Conservation (phyloP, 31 red algal species). For the Odonthalia washingtoniensis region DNA sequence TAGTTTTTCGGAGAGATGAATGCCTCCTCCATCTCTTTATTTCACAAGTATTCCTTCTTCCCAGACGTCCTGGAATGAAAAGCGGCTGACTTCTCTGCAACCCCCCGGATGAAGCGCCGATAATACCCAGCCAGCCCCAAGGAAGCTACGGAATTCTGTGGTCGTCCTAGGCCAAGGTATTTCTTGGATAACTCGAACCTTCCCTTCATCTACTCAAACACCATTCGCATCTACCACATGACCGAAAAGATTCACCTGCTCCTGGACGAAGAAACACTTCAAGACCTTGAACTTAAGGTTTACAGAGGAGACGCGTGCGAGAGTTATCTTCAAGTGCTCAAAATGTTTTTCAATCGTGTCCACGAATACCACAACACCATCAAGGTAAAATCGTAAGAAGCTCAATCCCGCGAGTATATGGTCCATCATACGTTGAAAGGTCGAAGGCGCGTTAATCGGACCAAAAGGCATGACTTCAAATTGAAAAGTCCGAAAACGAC, state of each 20-base stretch:
- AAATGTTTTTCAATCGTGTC: neutral
- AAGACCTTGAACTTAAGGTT: conserved; percentile 25
- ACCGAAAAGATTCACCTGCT: conserved; percentile 19
- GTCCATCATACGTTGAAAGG: conserved; percentile 51
- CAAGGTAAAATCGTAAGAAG: too few relatives aligned
- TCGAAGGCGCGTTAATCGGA: conserved; percentile 36
- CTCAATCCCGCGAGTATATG: neutral
- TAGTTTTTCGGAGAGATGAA: neutral
- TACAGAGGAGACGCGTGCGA: too few relatives aligned
- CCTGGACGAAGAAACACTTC: conserved; percentile 22
- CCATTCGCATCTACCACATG: conserved; percentile 18
- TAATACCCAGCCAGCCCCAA: conserved; percentile 36
- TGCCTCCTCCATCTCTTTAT: neutral
- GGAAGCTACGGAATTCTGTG: conserved; percentile 44
- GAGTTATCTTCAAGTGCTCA: too few relatives aligned
- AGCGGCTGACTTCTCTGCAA: neutral
- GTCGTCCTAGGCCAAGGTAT: neutral
- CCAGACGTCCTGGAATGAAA: conserved; percentile 17
- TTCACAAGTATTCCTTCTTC: too few relatives aligned
- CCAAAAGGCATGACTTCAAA: conserved; percentile 48
- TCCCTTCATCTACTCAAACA: conserved; percentile 24
- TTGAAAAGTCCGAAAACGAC: conserved; percentile 25
- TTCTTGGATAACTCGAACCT: neutral
- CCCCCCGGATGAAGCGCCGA: conserved; percentile 16
- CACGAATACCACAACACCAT: conserved; percentile 25